Evolutionary conservation across 1,284 basidiomycete genomes (phyloP), one percentile per base, ranked within the genome.

Genomic region (Sporisorium iseilematis-ciliati): DNA sequence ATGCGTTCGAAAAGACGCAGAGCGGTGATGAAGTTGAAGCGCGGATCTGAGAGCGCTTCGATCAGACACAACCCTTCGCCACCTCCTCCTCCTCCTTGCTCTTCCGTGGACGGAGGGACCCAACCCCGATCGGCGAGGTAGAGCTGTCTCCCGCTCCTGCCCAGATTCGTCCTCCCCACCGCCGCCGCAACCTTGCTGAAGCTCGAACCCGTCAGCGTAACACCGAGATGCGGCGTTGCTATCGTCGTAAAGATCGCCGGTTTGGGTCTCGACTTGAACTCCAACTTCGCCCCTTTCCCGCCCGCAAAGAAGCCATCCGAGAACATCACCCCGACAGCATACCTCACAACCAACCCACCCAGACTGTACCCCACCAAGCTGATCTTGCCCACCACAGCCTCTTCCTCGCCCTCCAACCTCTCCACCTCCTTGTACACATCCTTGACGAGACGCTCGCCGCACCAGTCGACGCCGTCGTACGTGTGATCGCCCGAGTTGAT

Each of bases 141-240:
- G 6, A 72, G 51, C 41, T 65, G 61, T 29, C 40, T 65, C 1
- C 72, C 72, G 0, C 41, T 35, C 3, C 65, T 33, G 1, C 72
- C 66, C 12, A 75, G 26, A 1, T 42, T 57, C 2, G 7, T 7
- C 2, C 86, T 89, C 2, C 88, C 82, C n/a, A 89, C 84, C 0
- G 91, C 62, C 0, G 87, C 86, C 0, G 91, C 92, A 45, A 92
- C 84, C 38, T 91, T 86, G 1, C 91, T 89, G 89, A 88, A 46
- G 31, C 83, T 85, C 2, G 60, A 48, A 1, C 55, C 56, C 1
- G 53, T 60, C 3, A 68, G 60, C 0, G 85, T 82, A 4, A 87
- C 73, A 8, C 93, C 93, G 21, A 94, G 87, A 75, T 93, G 91
- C 1, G 93, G 93, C 0, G 93, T 93, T 2, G 93, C 92, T 58